Percentiles rank a stretch among this genome's conserved stretches.
phyloP scores from a whole-genome alignment of 768 basidiomycete genomes.

The Xerocomellus amylosporus region DNA sequence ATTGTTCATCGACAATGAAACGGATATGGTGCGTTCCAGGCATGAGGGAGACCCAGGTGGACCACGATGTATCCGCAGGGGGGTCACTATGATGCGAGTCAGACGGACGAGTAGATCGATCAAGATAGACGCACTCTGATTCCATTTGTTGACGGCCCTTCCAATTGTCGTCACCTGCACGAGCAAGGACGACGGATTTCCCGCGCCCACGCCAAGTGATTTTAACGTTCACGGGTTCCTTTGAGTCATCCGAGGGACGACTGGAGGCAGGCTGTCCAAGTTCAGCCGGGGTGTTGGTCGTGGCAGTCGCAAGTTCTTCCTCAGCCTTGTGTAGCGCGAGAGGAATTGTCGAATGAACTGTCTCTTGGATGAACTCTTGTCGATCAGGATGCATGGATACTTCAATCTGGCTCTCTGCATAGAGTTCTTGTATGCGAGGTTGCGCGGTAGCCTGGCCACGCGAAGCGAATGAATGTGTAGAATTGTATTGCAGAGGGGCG shows the following conservation, averaged over 20 bases:
- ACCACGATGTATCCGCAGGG: conserved; percentile 36
- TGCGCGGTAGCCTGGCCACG: conserved; percentile 34
- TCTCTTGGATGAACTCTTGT: conserved; percentile 50
- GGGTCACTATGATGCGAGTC: conserved; percentile 26
- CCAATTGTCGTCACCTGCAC: conserved; percentile 76
- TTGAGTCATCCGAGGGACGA: conserved; percentile 27
- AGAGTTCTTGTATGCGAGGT: conserved; percentile 47
- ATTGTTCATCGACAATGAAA: conserved; percentile 90
- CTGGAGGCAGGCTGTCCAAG: conserved; percentile 19
- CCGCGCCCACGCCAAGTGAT: conserved; percentile 69
- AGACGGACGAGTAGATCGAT: conserved; percentile 12
- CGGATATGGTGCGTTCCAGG: conserved; percentile 94
- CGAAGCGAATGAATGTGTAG: conserved; percentile 42
- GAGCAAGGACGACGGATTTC: conserved; percentile 59
- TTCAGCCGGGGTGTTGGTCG: conserved; percentile 13
- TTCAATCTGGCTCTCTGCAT: conserved; percentile 36
- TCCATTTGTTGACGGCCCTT: conserved; percentile 66
- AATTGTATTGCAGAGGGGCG: conserved; percentile 38
- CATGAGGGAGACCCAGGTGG: conserved; percentile 50
- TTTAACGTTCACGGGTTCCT: conserved; percentile 40
- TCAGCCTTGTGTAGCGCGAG: conserved; percentile 44
- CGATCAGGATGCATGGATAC: conserved; percentile 29
- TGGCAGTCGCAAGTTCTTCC: conserved; percentile 21
- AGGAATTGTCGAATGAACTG: conserved; percentile 63
- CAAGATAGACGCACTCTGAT: conserved; percentile 48